Evolutionary conservation across 805 yeast genomes (phyloP).

Genomic region (Nakazawaea siamensis): DNA sequence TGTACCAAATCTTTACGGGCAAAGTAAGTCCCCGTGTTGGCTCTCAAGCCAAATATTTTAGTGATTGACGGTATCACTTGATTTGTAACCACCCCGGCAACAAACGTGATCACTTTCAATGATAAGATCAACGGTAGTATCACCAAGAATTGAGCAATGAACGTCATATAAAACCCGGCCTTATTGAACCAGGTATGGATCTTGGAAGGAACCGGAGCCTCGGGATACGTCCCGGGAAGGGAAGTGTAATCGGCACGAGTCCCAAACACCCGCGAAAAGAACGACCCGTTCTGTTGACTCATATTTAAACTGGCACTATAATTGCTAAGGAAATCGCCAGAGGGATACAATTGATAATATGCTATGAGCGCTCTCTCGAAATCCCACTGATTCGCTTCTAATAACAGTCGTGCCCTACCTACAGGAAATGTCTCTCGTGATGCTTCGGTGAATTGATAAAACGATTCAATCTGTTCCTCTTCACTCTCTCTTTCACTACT

Average conservation of each 20-base stretch:
- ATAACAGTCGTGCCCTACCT: too few relatives aligned
- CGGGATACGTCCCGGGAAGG: not conserved
- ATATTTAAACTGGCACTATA: conserved; percentile 3
- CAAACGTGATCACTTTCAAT: conserved; percentile 14
- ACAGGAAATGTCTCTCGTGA: too few relatives aligned
- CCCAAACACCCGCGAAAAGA: not conserved
- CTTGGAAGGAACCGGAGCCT: conserved; percentile 11
- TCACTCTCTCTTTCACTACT: too few relatives aligned
- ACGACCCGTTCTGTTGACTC: conserved; percentile 2
- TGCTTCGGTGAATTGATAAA: too few relatives aligned
- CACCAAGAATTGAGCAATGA: conserved; percentile 14
- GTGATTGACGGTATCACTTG: conserved; percentile 15
- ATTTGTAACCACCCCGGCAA: conserved; percentile 15
- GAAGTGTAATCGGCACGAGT: not conserved
- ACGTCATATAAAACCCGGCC: conserved; percentile 9
- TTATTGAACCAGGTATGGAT: conserved; percentile 15
- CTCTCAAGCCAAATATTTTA: conserved; percentile 15
- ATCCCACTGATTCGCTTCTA: conserved; percentile 22
- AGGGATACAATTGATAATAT: too few relatives aligned
- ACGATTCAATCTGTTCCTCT: too few relatives aligned
- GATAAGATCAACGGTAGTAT: conserved; percentile 19
- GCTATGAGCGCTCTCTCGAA: conserved; percentile 18
- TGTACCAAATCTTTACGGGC: conserved; percentile 11
- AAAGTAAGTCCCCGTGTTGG: conserved; percentile 7
- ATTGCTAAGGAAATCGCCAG: conserved; percentile 6